Base-by-base conservation (phyloP, 768 basidiomycete genomes). In the Hydnomerulius pinastri region DNA sequence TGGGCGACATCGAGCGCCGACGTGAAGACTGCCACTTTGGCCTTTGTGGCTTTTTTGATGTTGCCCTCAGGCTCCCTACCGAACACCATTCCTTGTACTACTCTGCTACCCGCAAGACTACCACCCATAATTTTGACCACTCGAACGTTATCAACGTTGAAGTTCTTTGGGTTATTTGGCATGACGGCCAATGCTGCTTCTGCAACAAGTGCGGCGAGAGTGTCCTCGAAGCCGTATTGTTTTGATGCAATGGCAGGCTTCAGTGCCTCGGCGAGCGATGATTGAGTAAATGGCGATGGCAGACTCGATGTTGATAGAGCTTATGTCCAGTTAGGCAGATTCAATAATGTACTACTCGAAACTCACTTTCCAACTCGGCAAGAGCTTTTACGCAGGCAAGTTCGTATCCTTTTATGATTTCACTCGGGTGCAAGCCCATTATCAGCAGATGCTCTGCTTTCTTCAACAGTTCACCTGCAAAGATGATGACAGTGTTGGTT, bases 71-170 rank as follows among this genome's bases (percentile, higher is more conserved):
- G 92, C 71, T 97, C 93, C 39, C 94, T 79, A 30, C 92, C 92
- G 57, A 98, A 98, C 0, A 99, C 97, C 97, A 99, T 99, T 43
- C 97, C 97, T 56, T 90, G 83, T 5, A 99, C 89, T 5, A 99
- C 95, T 48, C 79, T 83, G 71, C 93, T 96, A 20, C 77, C 80
- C 4, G 83, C 69, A n/a, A 99, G 72, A 61, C 80, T 89, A 27
- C 97, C 92, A 48, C 97, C 97, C 83, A 99, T 87, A 54, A 99
- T 98, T 74, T 98, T 99, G 62, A 99, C 97, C 21, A 99, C 96
- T 9, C 97, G 85, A 0, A 99, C 91, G 60, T 94, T 95, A 71
- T 99, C 97, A 24, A 98, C 94, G 70, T 97, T 98, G 82, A 98
- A 99, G 70, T 92, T 86, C 65, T 87, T 87, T 7, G 84, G 82